Conservation (phyloP, 2,329 filamentous ascomycete genomes). For the Phialophora verrucosa region DNA sequence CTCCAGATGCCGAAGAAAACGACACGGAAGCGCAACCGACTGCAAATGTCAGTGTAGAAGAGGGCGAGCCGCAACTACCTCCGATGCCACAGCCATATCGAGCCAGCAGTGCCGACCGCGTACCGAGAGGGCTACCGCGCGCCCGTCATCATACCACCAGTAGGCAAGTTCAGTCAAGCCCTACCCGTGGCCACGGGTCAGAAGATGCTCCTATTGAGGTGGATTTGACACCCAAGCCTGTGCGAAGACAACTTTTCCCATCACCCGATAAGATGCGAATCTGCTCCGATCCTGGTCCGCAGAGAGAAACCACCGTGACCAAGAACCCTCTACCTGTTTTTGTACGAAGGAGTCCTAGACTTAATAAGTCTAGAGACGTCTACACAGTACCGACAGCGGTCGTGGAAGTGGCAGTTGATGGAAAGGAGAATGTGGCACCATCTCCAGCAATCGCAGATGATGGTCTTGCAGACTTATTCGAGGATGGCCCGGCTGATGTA, state of each 20-base stretch:
- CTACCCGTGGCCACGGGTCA: conserved; percentile 56
- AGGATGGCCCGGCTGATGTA: conserved; percentile 56
- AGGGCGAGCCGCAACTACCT: conserved; percentile 45
- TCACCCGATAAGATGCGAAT: conserved; percentile 39
- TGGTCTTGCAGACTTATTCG: conserved; percentile 70
- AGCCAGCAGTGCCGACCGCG: conserved; percentile 55
- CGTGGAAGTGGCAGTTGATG: conserved; percentile 48
- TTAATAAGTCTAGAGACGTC: conserved; percentile 39
- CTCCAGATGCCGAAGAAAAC: conserved; percentile 31
- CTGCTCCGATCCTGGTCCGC: conserved; percentile 25
- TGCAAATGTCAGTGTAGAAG: conserved; percentile 44
- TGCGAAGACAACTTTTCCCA: conserved; percentile 53
- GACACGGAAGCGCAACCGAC: conserved; percentile 38
- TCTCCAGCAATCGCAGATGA: conserved; percentile 48
- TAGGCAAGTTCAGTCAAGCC: conserved; percentile 67
- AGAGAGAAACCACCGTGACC: conserved; percentile 3
- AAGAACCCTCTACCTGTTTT: conserved; percentile 32
- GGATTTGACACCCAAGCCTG: conserved; percentile 62
- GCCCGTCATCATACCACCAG: conserved; percentile 42
- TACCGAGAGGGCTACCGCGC: conserved; percentile 27
- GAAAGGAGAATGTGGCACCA: conserved; percentile 66
- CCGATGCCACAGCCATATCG: conserved; percentile 50
- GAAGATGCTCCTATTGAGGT: conserved; percentile 51
- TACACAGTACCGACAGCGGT: conserved; percentile 41
- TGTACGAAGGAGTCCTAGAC: conserved; percentile 39